Evolutionary conservation across 768 basidiomycete genomes (phyloP), one percentile per base, ranked within the genome.

Genomic region (Tylopilus plumbeoviolaceoides): DNA sequence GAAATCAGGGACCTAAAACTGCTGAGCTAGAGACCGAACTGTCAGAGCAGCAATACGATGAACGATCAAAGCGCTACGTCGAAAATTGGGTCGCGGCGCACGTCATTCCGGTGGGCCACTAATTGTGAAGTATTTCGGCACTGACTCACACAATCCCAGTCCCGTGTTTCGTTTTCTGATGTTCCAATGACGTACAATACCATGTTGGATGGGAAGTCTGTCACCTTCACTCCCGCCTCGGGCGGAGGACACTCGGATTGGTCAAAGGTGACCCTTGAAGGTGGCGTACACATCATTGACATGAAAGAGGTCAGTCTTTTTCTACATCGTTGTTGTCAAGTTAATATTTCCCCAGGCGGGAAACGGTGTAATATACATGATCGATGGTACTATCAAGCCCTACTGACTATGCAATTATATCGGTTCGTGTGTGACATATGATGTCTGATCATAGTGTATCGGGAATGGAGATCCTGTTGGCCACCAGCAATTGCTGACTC

Each of bases 61-160:
- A 70, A 11, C 64, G 17, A 18, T 80, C 84, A 7, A 83, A 73
- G 70, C 71, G 70, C 59, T 89, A 92, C 59, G 87, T 95, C 12
- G 79, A 85, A 59, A 76, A 75, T 47, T 95, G 92, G 89, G 77
- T 95, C 0, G 81, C 83, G 1, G 85, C 85, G 3, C 93, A 94
- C 62, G 83, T 95, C 54, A 79, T 95, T 48, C 87, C 91, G 6
- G 92, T 93, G 64, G 56, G 77, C 9, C 27, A 21, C 57, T 28
- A 11, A 18, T 21, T 41, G 44, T 43, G 35, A 33, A 17, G 5
- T 35, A 43, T 30, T 0, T 25, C 3, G 12, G 5, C 43, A n/a
- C 40, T 47, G 1, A 6, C 44, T 39, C 14, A 42, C 55, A 10
- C 9, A 17, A 9, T 28, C 47, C 46, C 62, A 78, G 65, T 78